Evolutionary conservation across 306 rosid species (phyloP).

Genomic region (Chamaecrista fasciculata): DNA sequence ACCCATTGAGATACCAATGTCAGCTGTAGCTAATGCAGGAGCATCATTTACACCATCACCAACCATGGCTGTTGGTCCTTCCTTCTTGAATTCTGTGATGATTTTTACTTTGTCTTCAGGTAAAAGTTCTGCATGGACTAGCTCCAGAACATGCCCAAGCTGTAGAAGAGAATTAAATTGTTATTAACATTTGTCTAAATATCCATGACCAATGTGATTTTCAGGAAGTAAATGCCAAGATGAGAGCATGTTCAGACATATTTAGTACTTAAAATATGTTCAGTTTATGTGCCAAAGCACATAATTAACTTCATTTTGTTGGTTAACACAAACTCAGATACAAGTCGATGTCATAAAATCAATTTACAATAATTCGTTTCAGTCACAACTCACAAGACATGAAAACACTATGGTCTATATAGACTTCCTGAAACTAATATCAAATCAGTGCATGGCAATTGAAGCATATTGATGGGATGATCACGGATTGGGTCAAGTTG

Average conservation of each 20-base stretch:
- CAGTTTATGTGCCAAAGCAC: slow-evolving; percentile 3
- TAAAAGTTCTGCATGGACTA: slow-evolving; percentile 79
- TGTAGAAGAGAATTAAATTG: slow-evolving; percentile 42
- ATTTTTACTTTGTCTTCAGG: slow-evolving; percentile 82
- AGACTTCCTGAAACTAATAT: not conserved
- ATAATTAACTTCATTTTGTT: not conserved
- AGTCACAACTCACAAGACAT: not conserved
- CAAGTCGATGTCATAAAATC: not conserved
- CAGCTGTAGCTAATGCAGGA: slow-evolving; percentile 88
- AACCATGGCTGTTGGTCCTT: slow-evolving; percentile 81
- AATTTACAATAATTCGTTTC: not conserved
- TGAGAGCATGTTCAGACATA: slow-evolving; percentile 16
- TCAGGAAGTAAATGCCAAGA: not conserved
- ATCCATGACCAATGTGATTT: slow-evolving; percentile 5
- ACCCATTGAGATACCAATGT: slow-evolving; percentile 96
- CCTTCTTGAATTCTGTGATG: slow-evolving; percentile 57
- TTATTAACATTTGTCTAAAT: slow-evolving; percentile 28
- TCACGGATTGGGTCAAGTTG: too few species aligned
- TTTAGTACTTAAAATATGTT: not conserved
- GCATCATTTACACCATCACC: slow-evolving; percentile 96
- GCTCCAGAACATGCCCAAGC: slow-evolving; percentile 63
- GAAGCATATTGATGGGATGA: not conserved
- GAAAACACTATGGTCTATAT: not conserved
- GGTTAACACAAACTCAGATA: slow-evolving; percentile 11
- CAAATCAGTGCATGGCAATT: not conserved